Evolutionary conservation across 495 filamentous ascomycete genomes (phyloP).

Genomic region (Evernia prunastri): DNA sequence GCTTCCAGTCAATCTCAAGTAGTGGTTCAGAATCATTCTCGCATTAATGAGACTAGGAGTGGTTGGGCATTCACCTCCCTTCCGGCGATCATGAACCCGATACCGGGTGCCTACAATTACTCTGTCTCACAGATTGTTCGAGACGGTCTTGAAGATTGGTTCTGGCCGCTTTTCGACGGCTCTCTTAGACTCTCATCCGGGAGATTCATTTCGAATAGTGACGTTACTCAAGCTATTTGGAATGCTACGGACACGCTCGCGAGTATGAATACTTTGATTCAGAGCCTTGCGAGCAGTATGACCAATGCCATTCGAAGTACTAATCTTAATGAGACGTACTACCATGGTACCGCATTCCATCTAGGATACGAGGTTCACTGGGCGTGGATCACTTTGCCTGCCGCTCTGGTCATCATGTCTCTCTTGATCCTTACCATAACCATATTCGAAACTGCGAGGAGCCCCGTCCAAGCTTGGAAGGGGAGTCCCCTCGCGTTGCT

Average conservation of each 20-base stretch:
- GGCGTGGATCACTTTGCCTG: constrained; percentile 12
- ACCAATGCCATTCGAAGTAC: constrained; percentile 8
- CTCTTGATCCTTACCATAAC: constrained; percentile 4
- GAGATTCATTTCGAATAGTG: too few relatives aligned
- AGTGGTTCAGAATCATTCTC: neutral
- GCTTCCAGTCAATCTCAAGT: constrained; percentile 2
- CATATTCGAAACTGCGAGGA: constrained; percentile 11
- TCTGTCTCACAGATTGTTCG: neutral
- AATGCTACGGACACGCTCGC: neutral
- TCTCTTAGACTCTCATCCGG: too few relatives aligned
- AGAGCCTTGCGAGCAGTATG: constrained; percentile 10
- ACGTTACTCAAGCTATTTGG: constrained; percentile 7
- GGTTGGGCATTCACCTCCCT: constrained; percentile 6
- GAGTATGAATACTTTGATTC: constrained; percentile 7
- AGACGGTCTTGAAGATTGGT: too few relatives aligned
- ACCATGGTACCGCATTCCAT: constrained; percentile 12
- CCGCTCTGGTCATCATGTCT: constrained; percentile 2
- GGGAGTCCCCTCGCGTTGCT: constrained; percentile 14
- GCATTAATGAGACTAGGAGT: too few relatives aligned
- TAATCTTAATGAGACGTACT: too few relatives aligned
- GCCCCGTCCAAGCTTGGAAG: constrained; percentile 9
- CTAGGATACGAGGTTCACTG: constrained; percentile 4
- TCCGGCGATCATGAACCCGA: neutral
- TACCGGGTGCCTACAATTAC: neutral
- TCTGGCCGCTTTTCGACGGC: too few relatives aligned